These are phyloP conservation scores for Trichoderma reesei DNA, from an alignment of 495 filamentous ascomycete species.

Conservation along the genomic window DNA sequence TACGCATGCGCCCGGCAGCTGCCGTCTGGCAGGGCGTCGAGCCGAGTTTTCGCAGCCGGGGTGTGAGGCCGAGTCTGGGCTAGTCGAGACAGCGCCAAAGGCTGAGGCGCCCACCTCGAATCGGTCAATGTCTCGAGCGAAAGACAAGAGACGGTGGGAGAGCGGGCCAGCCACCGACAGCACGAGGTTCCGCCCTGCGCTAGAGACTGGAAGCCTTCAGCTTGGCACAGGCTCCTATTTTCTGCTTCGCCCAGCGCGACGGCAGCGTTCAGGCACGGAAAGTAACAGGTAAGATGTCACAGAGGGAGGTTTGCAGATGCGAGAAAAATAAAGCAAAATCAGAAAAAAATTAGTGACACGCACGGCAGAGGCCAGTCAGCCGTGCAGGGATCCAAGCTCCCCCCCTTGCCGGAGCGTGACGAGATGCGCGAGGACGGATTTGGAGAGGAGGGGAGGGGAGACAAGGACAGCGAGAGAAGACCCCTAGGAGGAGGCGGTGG, in stretches of 20 bases:
- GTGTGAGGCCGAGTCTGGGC: not conserved
- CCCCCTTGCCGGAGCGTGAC: not conserved
- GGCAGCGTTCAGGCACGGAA: not conserved
- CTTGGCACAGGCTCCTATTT: not conserved
- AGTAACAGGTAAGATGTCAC: not conserved
- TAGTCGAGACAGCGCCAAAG: not conserved
- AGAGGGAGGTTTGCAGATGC: not conserved
- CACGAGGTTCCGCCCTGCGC: not conserved
- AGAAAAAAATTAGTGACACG: not conserved
- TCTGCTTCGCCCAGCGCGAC: not conserved
- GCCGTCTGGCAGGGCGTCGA: not conserved
- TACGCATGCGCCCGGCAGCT: not conserved
- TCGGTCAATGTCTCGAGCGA: not conserved
- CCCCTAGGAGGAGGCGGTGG: not conserved
- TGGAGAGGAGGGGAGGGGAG: not conserved
- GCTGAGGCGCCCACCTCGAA: not conserved
- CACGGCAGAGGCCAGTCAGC: conserved; percentile 6
- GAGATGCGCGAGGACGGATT: not conserved
- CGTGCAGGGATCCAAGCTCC: not conserved
- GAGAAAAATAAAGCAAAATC: not conserved
- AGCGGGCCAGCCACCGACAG: conserved; percentile 3
- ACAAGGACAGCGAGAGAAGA: not conserved
- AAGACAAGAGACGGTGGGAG: not conserved
- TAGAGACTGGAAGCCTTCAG: conserved; percentile 3
- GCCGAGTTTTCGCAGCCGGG: not conserved